phyloP scores from a whole-genome alignment of 495 filamentous ascomycete genomes.

The Aspergillus baeticus region DNA sequence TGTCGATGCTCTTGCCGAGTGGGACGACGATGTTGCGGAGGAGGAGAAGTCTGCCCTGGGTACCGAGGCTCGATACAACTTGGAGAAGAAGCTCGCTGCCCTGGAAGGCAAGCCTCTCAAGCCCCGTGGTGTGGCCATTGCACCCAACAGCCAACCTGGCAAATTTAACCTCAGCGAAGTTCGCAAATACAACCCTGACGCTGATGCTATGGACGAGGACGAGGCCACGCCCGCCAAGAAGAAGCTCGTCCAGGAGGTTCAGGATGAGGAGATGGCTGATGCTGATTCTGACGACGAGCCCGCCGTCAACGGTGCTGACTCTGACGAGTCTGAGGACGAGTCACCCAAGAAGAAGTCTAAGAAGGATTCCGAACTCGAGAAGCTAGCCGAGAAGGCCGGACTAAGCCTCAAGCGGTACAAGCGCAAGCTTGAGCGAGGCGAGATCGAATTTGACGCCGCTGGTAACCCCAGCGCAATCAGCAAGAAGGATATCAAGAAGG shows the following conservation, averaged over 20 bases:
- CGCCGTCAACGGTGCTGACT: conserved; percentile 47
- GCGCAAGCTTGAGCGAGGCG: conserved; percentile 67
- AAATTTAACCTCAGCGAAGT: conserved; percentile 94
- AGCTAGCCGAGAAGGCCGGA: conserved; percentile 59
- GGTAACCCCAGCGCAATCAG: conserved; percentile 61
- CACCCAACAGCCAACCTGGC: conserved; percentile 67
- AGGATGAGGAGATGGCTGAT: conserved; percentile 58
- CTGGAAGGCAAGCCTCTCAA: conserved; percentile 91
- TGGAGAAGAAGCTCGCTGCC: conserved; percentile 80
- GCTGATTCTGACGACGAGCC: conserved; percentile 34
- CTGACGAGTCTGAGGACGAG: conserved; percentile 43
- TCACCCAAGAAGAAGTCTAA: conserved; percentile 42
- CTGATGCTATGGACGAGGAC: conserved; percentile 77
- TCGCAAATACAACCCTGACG: conserved; percentile 94
- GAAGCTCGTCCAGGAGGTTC: conserved; percentile 51
- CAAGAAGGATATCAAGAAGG: conserved; percentile 77
- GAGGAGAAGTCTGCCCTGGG: conserved; percentile 82
- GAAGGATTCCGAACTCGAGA: conserved; percentile 54
- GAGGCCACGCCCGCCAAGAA: conserved; percentile 50
- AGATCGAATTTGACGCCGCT: conserved; percentile 57
- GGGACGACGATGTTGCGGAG: conserved; percentile 75
- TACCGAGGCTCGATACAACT: conserved; percentile 66
- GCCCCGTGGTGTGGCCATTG: conserved; percentile 71
- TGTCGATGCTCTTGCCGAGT: conserved; percentile 86
- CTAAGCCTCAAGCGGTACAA: conserved; percentile 68